phyloP scores from a whole-genome alignment of 331 rosid genomes.

The Phaseolus coccineus region DNA sequence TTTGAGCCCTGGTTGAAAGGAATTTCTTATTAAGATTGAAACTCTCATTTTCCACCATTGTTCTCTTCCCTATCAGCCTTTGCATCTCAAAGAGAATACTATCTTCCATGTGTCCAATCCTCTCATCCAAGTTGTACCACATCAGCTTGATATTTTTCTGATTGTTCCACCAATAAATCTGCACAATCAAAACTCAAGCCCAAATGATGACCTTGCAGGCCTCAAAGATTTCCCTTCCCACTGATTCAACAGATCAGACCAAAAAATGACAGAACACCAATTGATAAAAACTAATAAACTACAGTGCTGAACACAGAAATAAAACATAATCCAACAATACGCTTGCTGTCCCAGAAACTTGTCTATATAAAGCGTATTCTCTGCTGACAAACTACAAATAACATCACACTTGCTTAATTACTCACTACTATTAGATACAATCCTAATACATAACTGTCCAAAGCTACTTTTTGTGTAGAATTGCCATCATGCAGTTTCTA shows the following conservation, averaged over 20 bases:
- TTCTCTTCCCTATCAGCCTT: not conserved
- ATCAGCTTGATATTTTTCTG: not conserved
- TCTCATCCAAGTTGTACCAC: not conserved
- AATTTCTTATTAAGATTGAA: not conserved
- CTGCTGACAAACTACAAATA: not conserved
- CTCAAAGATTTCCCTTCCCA: not conserved
- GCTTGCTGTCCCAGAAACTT: not conserved
- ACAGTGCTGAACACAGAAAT: not conserved
- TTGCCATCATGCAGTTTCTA: not conserved
- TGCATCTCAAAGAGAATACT: not conserved
- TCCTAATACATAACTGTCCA: not conserved
- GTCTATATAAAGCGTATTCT: not conserved
- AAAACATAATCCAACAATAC: not conserved
- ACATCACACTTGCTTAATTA: not conserved
- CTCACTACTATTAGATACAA: not conserved
- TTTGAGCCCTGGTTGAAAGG: not conserved
- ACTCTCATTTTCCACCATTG: not conserved
- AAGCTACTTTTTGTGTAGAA: not conserved
- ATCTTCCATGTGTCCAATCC: not conserved
- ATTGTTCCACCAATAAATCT: not conserved
- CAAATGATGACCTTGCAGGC: not conserved
- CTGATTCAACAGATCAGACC: not conserved
- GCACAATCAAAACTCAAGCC: not conserved
- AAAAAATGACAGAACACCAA: not conserved
- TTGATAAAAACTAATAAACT: not conserved